phyloP scores from a whole-genome alignment of 225 moss, liverwort and hornwort species.

The Physcomitrium patens region DNA sequence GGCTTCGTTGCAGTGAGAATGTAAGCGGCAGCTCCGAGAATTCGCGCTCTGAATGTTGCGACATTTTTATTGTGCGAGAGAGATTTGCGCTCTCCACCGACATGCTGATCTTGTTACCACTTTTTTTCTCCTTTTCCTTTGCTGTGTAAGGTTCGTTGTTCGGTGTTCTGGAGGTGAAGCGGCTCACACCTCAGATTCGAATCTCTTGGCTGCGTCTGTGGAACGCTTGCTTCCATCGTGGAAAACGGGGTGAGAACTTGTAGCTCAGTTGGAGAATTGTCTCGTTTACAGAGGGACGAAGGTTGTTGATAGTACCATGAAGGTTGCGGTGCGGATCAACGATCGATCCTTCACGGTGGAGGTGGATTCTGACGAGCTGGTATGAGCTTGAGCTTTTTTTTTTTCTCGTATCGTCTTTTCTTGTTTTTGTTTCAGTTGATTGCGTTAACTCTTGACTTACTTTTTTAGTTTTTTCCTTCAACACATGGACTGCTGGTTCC shows the following conservation, averaged over 20 bases:
- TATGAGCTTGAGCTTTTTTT: conserved; percentile 23
- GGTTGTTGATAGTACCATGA: conserved; percentile 38
- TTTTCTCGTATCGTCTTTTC: not conserved
- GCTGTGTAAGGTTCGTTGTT: too few species aligned
- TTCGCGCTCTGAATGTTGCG: too few species aligned
- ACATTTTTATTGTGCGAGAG: too few species aligned
- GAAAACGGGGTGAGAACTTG: not conserved
- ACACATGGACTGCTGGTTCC: conserved; percentile 25
- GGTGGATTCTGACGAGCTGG: conserved; percentile 71
- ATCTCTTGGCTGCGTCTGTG: not conserved
- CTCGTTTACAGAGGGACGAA: not conserved
- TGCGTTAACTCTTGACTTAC: not conserved
- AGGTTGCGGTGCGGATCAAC: conserved; percentile 51
- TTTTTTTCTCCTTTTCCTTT: too few species aligned
- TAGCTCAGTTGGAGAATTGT: not conserved
- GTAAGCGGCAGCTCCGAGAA: too few species aligned
- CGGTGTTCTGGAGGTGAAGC: not conserved
- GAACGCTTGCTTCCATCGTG: not conserved
- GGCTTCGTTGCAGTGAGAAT: too few species aligned
- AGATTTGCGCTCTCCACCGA: too few species aligned
- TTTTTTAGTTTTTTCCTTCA: not conserved
- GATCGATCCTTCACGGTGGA: conserved; percentile 54
- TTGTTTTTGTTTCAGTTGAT: too few species aligned
- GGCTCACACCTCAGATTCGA: not conserved
- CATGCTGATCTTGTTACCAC: too few species aligned